Base-by-base conservation (phyloP, 2,329 filamentous ascomycete species). In the Arthrobotrys megalospora region DNA sequence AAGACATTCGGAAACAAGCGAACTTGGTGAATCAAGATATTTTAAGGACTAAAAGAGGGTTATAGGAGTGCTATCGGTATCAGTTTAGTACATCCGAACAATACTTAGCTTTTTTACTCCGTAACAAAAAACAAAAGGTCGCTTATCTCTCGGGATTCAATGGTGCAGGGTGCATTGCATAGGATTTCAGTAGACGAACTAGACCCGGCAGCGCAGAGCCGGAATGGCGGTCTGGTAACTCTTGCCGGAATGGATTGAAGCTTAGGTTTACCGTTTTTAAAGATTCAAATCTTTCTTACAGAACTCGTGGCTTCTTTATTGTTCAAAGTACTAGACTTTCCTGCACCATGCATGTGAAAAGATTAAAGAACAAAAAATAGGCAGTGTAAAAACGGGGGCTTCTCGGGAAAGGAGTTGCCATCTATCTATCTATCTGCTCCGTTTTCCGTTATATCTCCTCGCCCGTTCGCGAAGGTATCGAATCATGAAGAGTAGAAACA, bases 1-100 rank as follows among this genome's bases (percentile, higher is more conserved):
- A 53, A 53, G 50, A 53, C 50, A 32, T 53, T 53, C 50, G 50
- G 50, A 53, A 53, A 53, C 50, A 53, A 53, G 50, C 50, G 50
- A 53, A 7, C 12, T 32, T 24, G 7, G 10, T 16, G 14, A 34
- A 32, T 12, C 41, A 16, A 16, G 24, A 21, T 53, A 53, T 36
- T 53, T 53, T 53, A 36, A 36, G 28, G 19, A 34, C 47, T 14
- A 12, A 6, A 16, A 12, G 2, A 16, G 41, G 11, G 36, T 10
- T 38, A 1, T 38, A 38, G 41, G 11, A 12, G 11, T 45, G n/a
- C n/a, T 45, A 14, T 45, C 41, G 11, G 41, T n/a, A 6, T 45
- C 24, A 28, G 24, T 14, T 45, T 8, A 6, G 12, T n/a, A 45
- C 10, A 16, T 12, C 3, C 14, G 5, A n/a, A 45, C 41, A 12